Conservation (phyloP, 2,329 filamentous ascomycete species). For the Penicillium aurantiogriseum region DNA sequence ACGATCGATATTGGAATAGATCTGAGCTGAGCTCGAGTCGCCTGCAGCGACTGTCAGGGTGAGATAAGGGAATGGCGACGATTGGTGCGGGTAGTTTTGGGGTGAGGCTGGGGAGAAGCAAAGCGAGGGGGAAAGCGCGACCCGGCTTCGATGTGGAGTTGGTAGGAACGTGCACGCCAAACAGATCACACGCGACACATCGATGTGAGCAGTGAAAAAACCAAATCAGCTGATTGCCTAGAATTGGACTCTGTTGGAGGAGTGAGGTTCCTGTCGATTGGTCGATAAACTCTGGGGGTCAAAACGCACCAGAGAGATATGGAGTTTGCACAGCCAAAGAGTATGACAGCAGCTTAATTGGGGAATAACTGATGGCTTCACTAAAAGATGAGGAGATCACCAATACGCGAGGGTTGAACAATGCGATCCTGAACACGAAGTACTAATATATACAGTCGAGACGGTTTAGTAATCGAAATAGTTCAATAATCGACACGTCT, state of each 20-base stretch:
- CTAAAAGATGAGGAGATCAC: not conserved
- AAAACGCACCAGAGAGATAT: conserved; percentile 27
- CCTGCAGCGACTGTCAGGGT: conserved; percentile 30
- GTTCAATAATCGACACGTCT: not conserved
- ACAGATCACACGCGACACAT: conserved; percentile 38
- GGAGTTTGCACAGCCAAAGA: conserved; percentile 42
- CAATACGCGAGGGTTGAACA: not conserved
- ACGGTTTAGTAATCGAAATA: not conserved
- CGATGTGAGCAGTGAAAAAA: conserved; percentile 37
- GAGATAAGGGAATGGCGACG: conserved; percentile 40
- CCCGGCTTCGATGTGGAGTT: conserved; percentile 29
- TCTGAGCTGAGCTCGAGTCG: conserved; percentile 6
- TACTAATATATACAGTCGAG: too few species aligned
- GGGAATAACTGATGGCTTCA: conserved; percentile 16
- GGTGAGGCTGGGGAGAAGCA: conserved; percentile 44
- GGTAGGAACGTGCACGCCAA: conserved; percentile 33
- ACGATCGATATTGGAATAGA: too few species aligned
- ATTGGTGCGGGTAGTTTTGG: conserved; percentile 41
- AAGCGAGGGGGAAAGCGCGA: conserved; percentile 39
- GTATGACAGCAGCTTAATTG: conserved; percentile 37
- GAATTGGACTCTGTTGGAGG: conserved; percentile 38
- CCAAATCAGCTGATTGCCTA: conserved; percentile 41
- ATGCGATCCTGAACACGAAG: not conserved
- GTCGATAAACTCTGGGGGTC: not conserved
- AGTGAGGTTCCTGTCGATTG: not conserved